Evolutionary conservation across 441 rosid genomes (phyloP).

Genomic region (California macrophylla): DNA sequence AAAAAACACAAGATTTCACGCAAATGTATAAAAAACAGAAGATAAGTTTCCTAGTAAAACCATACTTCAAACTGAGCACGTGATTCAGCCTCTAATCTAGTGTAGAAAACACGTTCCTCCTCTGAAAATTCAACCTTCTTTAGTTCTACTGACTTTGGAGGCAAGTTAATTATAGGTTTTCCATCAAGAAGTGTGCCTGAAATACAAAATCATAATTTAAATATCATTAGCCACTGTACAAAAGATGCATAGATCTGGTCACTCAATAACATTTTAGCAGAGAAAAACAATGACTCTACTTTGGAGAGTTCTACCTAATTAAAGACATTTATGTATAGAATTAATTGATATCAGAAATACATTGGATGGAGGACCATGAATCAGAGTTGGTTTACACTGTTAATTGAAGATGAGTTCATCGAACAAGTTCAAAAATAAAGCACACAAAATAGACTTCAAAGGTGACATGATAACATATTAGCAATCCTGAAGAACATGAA

Average conservation of each 20-base stretch:
- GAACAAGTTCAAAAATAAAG: background rate
- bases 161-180: conserved; percentile 61
- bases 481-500: conserved; percentile 15
- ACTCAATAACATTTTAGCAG: background rate
- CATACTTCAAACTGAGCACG: conserved; percentile 73
- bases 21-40: background rate
- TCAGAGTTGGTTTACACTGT: background rate
- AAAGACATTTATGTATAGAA: background rate
- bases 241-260: conserved; percentile 4
- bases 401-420: background rate
- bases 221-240: conserved; percentile 9
- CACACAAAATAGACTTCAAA: background rate
- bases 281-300: background rate
- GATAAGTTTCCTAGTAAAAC: conserved; percentile 4
- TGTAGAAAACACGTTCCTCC: conserved; percentile 74
- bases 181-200: conserved; percentile 75
- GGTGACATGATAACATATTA: conserved; percentile 1
- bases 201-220: conserved; percentile 12
- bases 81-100: conserved; percentile 60
- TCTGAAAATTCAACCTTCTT: conserved; percentile 67
- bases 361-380: background rate
- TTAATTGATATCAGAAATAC: background rate
- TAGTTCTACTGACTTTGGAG: conserved; percentile 59
- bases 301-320: background rate
- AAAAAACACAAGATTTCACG: background rate